phyloP scores from a whole-genome alignment of 352 stramenopile genomes.

The Globisporangium ultimum region DNA sequence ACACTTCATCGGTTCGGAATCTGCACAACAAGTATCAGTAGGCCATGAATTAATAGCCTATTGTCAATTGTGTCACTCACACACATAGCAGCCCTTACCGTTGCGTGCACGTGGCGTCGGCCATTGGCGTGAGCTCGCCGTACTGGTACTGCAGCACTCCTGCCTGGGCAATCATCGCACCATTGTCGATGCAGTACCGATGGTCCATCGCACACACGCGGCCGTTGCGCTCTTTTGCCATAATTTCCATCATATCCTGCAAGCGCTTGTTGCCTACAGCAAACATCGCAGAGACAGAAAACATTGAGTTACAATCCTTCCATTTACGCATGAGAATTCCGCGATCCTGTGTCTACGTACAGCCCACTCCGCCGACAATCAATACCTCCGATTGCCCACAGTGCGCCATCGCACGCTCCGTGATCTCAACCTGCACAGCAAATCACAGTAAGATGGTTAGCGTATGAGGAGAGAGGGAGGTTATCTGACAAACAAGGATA shows the following conservation, averaged over 20 bases:
- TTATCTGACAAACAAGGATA: background rate
- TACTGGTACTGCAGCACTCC: conserved; percentile 97
- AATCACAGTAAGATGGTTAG: background rate
- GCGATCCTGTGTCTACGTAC: conserved; percentile 53
- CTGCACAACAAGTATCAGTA: conserved; percentile 18
- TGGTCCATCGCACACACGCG: conserved; percentile 98
- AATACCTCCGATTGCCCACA: conserved; percentile 95
- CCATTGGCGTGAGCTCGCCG: conserved; percentile 85
- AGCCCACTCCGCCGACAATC: conserved; percentile 99
- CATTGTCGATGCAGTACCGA: conserved; percentile 99
- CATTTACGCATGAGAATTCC: no score
- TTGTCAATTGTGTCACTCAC: background rate
- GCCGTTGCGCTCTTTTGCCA: conserved; percentile 94
- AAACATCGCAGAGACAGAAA: conserved; percentile 94
- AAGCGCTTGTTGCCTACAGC: conserved; percentile 71
- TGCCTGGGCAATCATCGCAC: conserved; percentile 99
- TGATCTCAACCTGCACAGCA: conserved; percentile 94
- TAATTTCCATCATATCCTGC: conserved; percentile 98
- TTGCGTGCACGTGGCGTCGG: conserved; percentile 94
- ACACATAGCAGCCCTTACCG: conserved; percentile 37
- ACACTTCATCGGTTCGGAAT: conserved; percentile 98
- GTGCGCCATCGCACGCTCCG: conserved; percentile 99
- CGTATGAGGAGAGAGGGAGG: background rate
- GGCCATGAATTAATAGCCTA: background rate
- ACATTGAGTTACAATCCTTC: no score